Percentiles rank a stretch among this genome's conserved stretches.
phyloP scores from a whole-genome alignment of 2,329 filamentous ascomycete genomes.

The Neonectria ditissima region DNA sequence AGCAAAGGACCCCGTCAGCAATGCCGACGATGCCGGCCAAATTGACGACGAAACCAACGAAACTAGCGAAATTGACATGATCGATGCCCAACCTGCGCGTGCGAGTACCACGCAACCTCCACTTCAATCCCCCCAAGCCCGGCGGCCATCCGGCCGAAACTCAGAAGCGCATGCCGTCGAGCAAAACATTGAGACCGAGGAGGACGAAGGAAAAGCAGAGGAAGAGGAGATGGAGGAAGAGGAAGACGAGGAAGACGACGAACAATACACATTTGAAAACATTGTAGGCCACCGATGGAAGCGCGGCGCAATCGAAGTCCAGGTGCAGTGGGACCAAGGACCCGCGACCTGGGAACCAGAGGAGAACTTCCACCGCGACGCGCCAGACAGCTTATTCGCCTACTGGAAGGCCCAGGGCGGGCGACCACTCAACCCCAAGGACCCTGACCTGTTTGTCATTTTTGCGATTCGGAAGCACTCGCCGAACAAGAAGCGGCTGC shows the following conservation, averaged over 20 bases:
- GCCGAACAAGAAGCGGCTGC: slow-evolving; percentile 42
- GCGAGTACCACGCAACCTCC: background rate
- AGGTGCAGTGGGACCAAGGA: slow-evolving; percentile 48
- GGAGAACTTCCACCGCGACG: slow-evolving; percentile 49
- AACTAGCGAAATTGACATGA: slow-evolving; percentile 8
- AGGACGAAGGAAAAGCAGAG: background rate
- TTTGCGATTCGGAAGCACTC: slow-evolving; percentile 50
- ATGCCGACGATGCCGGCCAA: background rate
- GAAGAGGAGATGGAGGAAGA: slow-evolving; percentile 11
- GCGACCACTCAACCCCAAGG: slow-evolving; percentile 48
- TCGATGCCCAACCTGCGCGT: background rate
- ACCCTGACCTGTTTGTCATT: slow-evolving; percentile 49
- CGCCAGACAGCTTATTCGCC: slow-evolving; percentile 45
- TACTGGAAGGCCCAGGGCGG: slow-evolving; percentile 50
- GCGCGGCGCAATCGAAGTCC: slow-evolving; percentile 45
- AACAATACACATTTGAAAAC: slow-evolving; percentile 35
- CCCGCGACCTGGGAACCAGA: slow-evolving; percentile 52
- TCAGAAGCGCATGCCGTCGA: slow-evolving; percentile 1
- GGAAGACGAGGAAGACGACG: slow-evolving; percentile 22
- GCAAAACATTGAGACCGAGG: background rate
- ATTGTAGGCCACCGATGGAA: slow-evolving; percentile 48
- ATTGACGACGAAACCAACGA: background rate
- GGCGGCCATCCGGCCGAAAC: slow-evolving; percentile 13
- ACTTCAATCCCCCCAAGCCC: slow-evolving; percentile 15
- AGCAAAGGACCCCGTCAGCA: slow-evolving; percentile 1